Evolutionary conservation across 352 stramenopile species (phyloP).

Genomic region (Globisporangium uncinulatum): DNA sequence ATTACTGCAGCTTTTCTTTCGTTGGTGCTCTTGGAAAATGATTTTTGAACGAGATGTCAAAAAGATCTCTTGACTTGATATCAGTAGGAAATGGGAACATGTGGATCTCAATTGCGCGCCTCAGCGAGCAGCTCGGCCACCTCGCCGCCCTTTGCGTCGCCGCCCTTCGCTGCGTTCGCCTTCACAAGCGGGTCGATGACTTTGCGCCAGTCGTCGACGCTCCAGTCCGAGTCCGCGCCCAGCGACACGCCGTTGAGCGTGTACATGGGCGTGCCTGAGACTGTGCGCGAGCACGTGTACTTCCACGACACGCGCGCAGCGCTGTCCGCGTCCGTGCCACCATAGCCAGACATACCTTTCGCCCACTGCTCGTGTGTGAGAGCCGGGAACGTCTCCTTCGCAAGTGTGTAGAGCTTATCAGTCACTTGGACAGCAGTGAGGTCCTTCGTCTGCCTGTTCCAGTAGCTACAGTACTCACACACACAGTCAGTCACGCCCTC

Average conservation of each 20-base stretch:
- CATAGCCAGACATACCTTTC: slow-evolving; percentile 67
- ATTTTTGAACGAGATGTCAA: not conserved
- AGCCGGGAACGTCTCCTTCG: slow-evolving; percentile 57
- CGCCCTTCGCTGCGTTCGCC: no score
- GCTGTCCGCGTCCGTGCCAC: slow-evolving; percentile 61
- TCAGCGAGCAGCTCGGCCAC: no score
- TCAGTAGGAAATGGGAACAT: not conserved
- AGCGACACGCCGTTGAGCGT: slow-evolving; percentile 75
- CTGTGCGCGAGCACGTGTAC: slow-evolving; percentile 68
- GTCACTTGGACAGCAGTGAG: slow-evolving; percentile 58
- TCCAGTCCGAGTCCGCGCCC: slow-evolving; percentile 36
- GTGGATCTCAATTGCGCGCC: no score
- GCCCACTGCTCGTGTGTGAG: slow-evolving; percentile 63
- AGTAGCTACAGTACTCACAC: slow-evolving; percentile 30
- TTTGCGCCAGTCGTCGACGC: slow-evolving; percentile 52
- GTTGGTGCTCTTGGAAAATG: not conserved
- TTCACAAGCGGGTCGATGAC: slow-evolving; percentile 36
- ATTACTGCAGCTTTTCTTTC: no score
- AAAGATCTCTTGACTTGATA: not conserved
- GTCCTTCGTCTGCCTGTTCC: slow-evolving; percentile 78
- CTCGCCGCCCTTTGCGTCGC: no score
- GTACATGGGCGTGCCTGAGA: slow-evolving; percentile 74
- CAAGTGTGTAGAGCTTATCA: slow-evolving; percentile 47
- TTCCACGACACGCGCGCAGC: slow-evolving; percentile 65
- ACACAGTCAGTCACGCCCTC: not conserved